Percentiles rank a stretch among this genome's conserved stretches.
These are phyloP conservation scores for Fusarium praegraminearum DNA, from an alignment of 2,329 filamentous ascomycete genomes.

Conservation along the genomic window DNA sequence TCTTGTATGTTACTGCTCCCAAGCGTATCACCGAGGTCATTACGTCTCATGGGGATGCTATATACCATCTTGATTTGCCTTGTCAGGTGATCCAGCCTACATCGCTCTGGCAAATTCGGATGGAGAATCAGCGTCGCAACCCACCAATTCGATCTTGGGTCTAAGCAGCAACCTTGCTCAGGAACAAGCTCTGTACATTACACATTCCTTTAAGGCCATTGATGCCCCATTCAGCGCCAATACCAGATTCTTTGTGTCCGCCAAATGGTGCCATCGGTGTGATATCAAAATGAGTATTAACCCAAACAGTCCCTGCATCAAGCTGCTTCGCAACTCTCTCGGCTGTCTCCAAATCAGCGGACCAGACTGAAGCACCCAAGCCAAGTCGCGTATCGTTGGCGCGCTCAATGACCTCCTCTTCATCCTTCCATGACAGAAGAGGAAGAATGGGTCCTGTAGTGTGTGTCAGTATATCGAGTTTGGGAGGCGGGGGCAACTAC, in stretches of 20 bases:
- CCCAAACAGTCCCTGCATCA: slow-evolving; percentile 69
- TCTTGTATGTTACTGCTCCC: too few species aligned
- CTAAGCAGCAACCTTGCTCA: slow-evolving; percentile 29
- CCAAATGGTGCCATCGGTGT: slow-evolving; percentile 54
- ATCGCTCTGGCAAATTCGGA: slow-evolving; percentile 11
- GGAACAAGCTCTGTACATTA: slow-evolving; percentile 44
- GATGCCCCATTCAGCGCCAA: slow-evolving; percentile 58
- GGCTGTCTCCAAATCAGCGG: slow-evolving; percentile 62
- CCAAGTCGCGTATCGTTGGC: slow-evolving; percentile 67
- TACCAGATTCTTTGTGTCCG: slow-evolving; percentile 59
- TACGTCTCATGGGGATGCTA: slow-evolving; percentile 3
- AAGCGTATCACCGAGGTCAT: not conserved
- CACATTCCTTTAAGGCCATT: slow-evolving; percentile 54
- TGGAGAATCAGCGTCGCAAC: not conserved
- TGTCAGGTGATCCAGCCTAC: slow-evolving; percentile 15
- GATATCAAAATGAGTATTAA: slow-evolving; percentile 67
- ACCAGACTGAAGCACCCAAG: slow-evolving; percentile 69
- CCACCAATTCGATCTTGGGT: too few species aligned
- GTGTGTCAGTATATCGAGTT: rapidly evolving
- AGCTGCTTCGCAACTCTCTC: slow-evolving; percentile 64
- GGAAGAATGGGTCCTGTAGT: slow-evolving; percentile 68
- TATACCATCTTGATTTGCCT: slow-evolving; percentile 6
- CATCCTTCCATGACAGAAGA: slow-evolving; percentile 69
- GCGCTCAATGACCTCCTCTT: slow-evolving; percentile 69
- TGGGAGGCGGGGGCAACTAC: rapidly evolving